Conservation (phyloP, 2,329 filamentous ascomycete genomes). For the Sporothrix inflata region DNA sequence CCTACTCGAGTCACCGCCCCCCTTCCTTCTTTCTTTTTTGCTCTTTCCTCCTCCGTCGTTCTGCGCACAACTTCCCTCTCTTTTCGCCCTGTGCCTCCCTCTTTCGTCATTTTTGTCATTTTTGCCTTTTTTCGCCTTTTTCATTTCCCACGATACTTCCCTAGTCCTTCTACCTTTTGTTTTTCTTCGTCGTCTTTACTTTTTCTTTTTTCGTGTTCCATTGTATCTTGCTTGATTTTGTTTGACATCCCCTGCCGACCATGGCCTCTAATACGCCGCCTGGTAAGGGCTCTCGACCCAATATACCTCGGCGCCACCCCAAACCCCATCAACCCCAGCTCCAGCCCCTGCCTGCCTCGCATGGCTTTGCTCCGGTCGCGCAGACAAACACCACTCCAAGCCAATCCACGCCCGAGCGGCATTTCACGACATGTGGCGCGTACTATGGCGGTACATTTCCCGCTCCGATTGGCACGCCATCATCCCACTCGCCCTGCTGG, state of each 20-base stretch:
- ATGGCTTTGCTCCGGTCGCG: not conserved
- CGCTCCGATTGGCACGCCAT: not conserved
- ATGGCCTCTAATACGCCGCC: not conserved
- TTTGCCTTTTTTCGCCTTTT: too few relatives aligned
- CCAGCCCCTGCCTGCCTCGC: not conserved
- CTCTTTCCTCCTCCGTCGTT: too few relatives aligned
- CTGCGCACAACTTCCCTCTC: too few relatives aligned
- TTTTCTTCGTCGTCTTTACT: not conserved
- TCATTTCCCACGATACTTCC: not conserved
- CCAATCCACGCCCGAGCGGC: not conserved
- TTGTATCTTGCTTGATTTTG: too few relatives aligned
- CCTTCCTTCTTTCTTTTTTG: not conserved
- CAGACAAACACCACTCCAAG: not conserved
- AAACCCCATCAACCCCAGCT: too few relatives aligned
- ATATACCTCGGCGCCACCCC: not conserved
- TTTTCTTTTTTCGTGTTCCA: not conserved
- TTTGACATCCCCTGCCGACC: not conserved
- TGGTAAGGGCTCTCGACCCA: not conserved
- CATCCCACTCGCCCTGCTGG: not conserved
- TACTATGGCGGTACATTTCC: not conserved
- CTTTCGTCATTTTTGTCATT: not conserved
- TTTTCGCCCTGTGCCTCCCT: not conserved
- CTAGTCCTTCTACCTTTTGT: too few relatives aligned
- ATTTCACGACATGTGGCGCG: not conserved
- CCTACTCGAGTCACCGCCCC: not conserved